These are phyloP conservation scores for Wickerhamia fluorescens DNA, from an alignment of 805 yeast species.

Conservation along the genomic window DNA sequence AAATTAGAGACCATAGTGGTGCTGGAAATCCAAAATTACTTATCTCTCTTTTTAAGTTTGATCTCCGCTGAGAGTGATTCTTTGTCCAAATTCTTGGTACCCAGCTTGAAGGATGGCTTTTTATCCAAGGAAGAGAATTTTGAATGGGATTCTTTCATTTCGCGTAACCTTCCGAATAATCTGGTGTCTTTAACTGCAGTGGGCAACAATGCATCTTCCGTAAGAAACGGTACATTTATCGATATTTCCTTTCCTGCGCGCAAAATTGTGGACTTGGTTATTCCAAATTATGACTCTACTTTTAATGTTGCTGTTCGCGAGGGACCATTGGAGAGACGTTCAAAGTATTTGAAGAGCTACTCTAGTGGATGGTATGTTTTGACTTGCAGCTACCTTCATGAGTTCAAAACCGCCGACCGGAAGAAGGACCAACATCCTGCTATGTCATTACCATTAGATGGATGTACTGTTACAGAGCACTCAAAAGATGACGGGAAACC, in stretches of 20 bases:
- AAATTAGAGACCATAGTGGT: slow-evolving; percentile 83
- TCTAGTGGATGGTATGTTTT: slow-evolving; percentile 86
- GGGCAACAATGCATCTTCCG: slow-evolving; percentile 17
- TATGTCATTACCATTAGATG: slow-evolving; percentile 72
- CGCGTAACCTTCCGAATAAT: slow-evolving; percentile 47
- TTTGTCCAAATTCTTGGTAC: slow-evolving; percentile 57
- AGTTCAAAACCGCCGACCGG: slow-evolving; percentile 77
- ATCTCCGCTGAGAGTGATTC: slow-evolving; percentile 69
- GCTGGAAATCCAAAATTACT: slow-evolving; percentile 75
- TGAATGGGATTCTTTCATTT: slow-evolving; percentile 85
- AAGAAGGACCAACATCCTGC: slow-evolving; percentile 76
- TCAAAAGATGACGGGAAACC: slow-evolving; percentile 59
- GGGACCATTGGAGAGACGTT: slow-evolving; percentile 81
- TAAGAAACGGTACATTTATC: slow-evolving; percentile 31
- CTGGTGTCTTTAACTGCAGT: slow-evolving; percentile 20
- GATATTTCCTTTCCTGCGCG: slow-evolving; percentile 34
- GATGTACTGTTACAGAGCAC: slow-evolving; percentile 78
- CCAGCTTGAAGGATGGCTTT: slow-evolving; percentile 56
- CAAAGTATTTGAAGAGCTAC: slow-evolving; percentile 88
- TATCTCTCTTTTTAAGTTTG: slow-evolving; percentile 63
- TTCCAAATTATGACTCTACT: slow-evolving; percentile 64
- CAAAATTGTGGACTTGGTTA: slow-evolving; percentile 44
- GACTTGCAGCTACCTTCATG: slow-evolving; percentile 84
- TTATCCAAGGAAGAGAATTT: slow-evolving; percentile 69
- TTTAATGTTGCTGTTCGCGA: slow-evolving; percentile 58